These are phyloP conservation scores for Lagenaria siceraria DNA, from an alignment of 306 rosid species.

Conservation along the genomic window DNA sequence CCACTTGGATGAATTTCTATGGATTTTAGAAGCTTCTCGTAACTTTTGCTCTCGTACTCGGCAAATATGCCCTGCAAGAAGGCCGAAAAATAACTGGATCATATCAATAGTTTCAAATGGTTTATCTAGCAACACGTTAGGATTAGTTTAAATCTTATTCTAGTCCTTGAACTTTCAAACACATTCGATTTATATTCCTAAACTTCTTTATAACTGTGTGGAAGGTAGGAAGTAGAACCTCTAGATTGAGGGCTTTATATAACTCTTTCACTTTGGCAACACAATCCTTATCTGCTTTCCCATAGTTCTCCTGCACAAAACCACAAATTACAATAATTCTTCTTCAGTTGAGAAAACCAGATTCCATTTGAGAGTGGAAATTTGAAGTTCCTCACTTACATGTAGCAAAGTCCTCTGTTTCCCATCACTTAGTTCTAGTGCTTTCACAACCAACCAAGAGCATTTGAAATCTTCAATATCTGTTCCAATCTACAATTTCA, in stretches of 20 bases:
- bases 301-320: constrained; percentile 56
- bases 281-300: constrained; percentile 48
- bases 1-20: constrained; percentile 71
- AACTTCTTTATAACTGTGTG: background rate
- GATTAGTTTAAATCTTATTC: background rate
- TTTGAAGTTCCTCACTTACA: constrained; percentile 32
- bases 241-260: constrained; percentile 55
- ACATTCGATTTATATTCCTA: background rate
- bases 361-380: background rate
- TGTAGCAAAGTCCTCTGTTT: constrained; percentile 56
- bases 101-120: background rate
- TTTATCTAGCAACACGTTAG: background rate
- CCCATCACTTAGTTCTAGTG: constrained; percentile 57
- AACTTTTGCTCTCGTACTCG: constrained; percentile 65
- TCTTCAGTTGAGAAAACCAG: background rate
- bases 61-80: constrained; percentile 40
- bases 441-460: constrained; percentile 92
- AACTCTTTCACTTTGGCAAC: constrained; percentile 64
- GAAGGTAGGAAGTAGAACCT: constrained; percentile 30
- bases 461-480: constrained; percentile 97
- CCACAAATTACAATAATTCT: background rate
- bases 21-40: constrained; percentile 40
- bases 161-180: background rate
- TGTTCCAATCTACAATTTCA: constrained; percentile 65
- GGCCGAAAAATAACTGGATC: background rate